Evolutionary conservation across 176 grass and related monocot genomes (phyloP).

Genomic region (Olyra latifolia): DNA sequence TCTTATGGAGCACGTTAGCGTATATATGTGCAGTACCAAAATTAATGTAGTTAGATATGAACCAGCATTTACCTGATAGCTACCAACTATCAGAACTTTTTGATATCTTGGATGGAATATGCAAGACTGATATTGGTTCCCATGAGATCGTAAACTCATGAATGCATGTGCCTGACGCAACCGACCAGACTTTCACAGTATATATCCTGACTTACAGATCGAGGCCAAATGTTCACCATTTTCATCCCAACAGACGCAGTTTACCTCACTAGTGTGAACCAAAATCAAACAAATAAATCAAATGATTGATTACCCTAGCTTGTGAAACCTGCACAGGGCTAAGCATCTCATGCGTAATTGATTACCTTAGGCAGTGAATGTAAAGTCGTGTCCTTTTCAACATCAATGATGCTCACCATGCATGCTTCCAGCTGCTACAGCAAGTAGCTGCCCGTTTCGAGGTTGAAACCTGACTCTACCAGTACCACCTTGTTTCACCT

Average conservation of each 20-base stretch:
- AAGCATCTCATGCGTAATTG: background rate
- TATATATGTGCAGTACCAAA: background rate
- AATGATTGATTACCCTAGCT: background rate
- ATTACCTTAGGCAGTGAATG: slow-evolving; percentile 62
- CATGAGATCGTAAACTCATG: slow-evolving; percentile 78
- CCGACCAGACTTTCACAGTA: slow-evolving; percentile 86
- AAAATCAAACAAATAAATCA: slow-evolving; percentile 35
- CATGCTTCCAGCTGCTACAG: slow-evolving; percentile 70
- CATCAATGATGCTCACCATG: slow-evolving; percentile 76
- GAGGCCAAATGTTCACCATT: slow-evolving; percentile 77
- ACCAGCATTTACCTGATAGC: slow-evolving; percentile 71
- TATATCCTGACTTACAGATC: slow-evolving; percentile 87
- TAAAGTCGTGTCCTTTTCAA: slow-evolving; percentile 55
- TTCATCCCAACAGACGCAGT: slow-evolving; percentile 87
- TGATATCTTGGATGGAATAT: slow-evolving; percentile 78
- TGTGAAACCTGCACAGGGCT: background rate
- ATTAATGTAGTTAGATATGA: background rate
- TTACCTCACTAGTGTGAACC: slow-evolving; percentile 68
- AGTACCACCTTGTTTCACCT: slow-evolving; percentile 65
- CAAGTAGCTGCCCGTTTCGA: slow-evolving; percentile 69
- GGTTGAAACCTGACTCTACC: slow-evolving; percentile 87
- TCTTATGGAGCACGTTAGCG: background rate
- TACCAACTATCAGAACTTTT: slow-evolving; percentile 78
- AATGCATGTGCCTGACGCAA: slow-evolving; percentile 45
- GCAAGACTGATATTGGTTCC: slow-evolving; percentile 89